Evolutionary conservation across 2,329 filamentous ascomycete species (phyloP), one percentile per base, ranked within the genome.

Genomic region (Cladosporium oxysporum): DNA sequence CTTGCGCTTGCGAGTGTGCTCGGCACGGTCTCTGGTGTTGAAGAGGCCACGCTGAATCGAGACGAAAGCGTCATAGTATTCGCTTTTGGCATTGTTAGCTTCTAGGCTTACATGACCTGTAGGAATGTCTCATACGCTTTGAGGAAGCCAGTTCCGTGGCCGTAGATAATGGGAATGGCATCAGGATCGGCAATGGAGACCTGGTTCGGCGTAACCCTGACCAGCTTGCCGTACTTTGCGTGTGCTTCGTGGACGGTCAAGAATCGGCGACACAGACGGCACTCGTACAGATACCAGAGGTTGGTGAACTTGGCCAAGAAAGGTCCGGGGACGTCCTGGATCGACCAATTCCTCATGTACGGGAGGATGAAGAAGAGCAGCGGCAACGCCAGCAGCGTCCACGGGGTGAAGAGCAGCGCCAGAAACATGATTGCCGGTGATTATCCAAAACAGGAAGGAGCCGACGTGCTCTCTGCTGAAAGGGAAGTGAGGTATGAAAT

Each of bases 1-100:
- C 83, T 96, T 96, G 73, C 93, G 87, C 84, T 97, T 97, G 69
- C 93, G 88, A 0, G 90, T 89, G 77, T 97, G 93, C 74, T 97
- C 91, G 0, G 83, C 83, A 58, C 93, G 86, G 79, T 93, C 88
- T 35, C 93, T 85, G 0, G 93, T 96, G 78, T 96, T 97, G 87
- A 97, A 97, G 14, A 97, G 83, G 23, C 92, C 92, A 14, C 91
- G 87, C 60, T 86, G 87, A 74, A 96, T 96, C 14, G 91, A 93
- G 64, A 97, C 92, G 72, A 97, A 97, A 59, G 91, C 74, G 92
- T 87, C 84, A 95, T 96, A 66, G 37, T 66, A 66, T 16, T 66
- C 64, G 7, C 62, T 65, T 21, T 21, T 58, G n/a, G 41, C 29
- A 37, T 21, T 21, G 57, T 66, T 37, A 66, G 58, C 16, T 16